These are phyloP conservation scores for Zelonia costaricensis DNA, from an alignment of 208 protist genomes.

Conservation along the genomic window DNA sequence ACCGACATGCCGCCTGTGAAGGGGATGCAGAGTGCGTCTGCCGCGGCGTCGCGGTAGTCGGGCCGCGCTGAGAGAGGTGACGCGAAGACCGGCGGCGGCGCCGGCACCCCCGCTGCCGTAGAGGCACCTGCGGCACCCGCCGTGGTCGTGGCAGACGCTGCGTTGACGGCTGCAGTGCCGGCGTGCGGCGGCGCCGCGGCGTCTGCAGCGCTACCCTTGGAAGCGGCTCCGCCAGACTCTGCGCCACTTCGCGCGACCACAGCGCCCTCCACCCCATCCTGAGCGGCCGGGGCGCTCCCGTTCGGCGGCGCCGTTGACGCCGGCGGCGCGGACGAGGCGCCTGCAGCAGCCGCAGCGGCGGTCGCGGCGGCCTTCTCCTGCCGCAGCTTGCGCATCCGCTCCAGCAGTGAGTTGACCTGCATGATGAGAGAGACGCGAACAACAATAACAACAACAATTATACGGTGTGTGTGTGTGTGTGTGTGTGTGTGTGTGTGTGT, in stretches of 20 bases:
- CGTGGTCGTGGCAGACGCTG: background rate
- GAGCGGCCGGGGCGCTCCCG: no score
- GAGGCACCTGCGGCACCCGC: background rate
- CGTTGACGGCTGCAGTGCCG: background rate
- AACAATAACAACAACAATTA: slow-evolving; percentile 3
- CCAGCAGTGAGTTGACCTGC: slow-evolving; percentile 37
- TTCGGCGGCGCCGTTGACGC: no score
- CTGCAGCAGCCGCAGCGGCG: slow-evolving; percentile 9
- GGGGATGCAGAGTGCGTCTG: slow-evolving; percentile 47
- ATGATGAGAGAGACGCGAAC: slow-evolving; percentile 2
- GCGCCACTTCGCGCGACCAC: no score
- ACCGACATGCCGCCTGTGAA: slow-evolving; percentile 39
- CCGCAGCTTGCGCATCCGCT: slow-evolving; percentile 46
- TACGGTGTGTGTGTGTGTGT: background rate
- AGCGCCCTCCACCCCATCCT: no score
- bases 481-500: background rate
- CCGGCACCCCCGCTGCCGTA: slow-evolving; percentile 11
- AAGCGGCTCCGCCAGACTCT: no score
- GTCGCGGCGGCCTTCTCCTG: slow-evolving; percentile 36
- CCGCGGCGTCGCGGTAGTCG: slow-evolving; percentile 49
- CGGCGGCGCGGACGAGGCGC: no score
- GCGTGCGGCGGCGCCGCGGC: no score
- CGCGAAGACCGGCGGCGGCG: slow-evolving; percentile 44
- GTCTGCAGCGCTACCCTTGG: no score
- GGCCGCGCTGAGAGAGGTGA: slow-evolving; percentile 47